phyloP scores from a whole-genome alignment of 1,284 basidiomycete genomes.

The Garcileccinum viscosum region DNA sequence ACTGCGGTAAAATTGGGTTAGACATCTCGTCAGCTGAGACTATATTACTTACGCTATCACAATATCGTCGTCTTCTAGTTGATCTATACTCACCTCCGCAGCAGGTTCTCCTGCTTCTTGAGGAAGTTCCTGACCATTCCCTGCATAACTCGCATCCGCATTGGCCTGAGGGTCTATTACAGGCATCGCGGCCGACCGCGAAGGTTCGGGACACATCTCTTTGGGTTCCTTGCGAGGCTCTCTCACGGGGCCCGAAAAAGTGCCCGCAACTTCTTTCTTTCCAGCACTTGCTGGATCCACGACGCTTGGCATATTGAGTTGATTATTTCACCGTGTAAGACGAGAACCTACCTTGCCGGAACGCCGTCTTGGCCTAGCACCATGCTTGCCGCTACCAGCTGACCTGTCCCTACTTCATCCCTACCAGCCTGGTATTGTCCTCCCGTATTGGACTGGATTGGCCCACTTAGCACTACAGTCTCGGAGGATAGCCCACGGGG shows the following conservation, averaged over 20 bases:
- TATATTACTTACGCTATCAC: conserved; percentile 17
- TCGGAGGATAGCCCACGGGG: neutral
- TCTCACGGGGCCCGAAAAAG: neutral
- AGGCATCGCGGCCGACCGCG: neutral
- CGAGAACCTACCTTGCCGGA: neutral
- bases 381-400: neutral
- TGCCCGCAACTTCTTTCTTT: neutral
- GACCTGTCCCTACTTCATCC: neutral
- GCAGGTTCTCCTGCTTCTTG: too few relatives aligned
- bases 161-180: too few relatives aligned
- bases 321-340: neutral
- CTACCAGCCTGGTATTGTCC: neutral
- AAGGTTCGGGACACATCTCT: too few relatives aligned
- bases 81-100: neutral
- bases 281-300: neutral
- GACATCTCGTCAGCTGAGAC: neutral
- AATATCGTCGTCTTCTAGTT: conserved; percentile 9
- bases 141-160: too few relatives aligned
- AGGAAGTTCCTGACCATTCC: neutral
- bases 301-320: neutral
- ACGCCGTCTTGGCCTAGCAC: neutral
- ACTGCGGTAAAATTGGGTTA: conserved; percentile 7
- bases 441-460: neutral
- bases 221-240: too few relatives aligned
- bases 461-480: too few relatives aligned